Base-by-base conservation (phyloP, 352 stramenopile species). In the Pythium grandisporangium region DNA sequence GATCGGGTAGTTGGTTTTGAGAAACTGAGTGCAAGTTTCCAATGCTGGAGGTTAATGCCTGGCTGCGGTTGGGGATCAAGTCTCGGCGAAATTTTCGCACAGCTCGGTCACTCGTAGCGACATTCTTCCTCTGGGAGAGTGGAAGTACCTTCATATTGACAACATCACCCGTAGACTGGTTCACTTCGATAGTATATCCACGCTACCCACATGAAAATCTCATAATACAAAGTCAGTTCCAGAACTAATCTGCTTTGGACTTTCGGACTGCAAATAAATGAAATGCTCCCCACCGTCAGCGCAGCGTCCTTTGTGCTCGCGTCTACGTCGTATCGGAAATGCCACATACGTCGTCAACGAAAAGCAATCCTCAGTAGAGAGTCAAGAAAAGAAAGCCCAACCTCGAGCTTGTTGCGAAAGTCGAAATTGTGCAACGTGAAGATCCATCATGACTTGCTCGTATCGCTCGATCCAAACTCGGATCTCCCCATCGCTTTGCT, bases 381-480 rank as follows among this genome's bases (percentile, higher is more conserved):
- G n/a, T n/a, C n/a, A 48, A 30, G 11, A 25, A 30, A 14, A 19
- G 23, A 17, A 13, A 34, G 30, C 2, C 25, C n/a, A 48, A 85
- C 73, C 70, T 73, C 72, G 53, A 8, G 74, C 72, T 2, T 72
- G 12, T 45, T 87, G 74, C 3, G 73, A 72, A 19, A 88, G 59
- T 2, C 66, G 70, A 40, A 84, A 77, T 50, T 91, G 77, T 5
- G 77, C 66, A 6, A 66, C 74, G 37, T 91, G 77, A 7, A 91
- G 57, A 42, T 91, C 77, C 51, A 91, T 64, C 74, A 88, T 91
- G 19, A 85, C 77, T 44, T 91, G 77, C 25, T 91, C 76, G 35
- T 91, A 91, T 36, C 74, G 61, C 37, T 86, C 62, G 22, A 87
- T 84, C 77, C 77, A 91, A 3, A 84, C 38, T 6, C 61, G 59